phyloP scores from a whole-genome alignment of 352 stramenopile species.

The Globisporangium spiculum region DNA sequence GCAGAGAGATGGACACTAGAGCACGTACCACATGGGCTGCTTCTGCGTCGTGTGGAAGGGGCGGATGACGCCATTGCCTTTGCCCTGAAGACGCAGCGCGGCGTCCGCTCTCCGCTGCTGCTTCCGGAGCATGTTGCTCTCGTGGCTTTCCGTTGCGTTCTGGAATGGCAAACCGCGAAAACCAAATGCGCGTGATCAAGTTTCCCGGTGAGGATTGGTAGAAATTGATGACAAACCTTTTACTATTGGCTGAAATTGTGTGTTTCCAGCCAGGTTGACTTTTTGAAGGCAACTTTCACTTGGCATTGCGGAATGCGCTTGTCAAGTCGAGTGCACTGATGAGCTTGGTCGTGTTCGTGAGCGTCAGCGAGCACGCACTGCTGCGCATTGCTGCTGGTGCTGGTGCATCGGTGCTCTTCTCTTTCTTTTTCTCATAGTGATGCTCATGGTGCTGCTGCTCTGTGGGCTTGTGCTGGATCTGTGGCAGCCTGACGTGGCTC shows the following conservation, averaged over 20 bases:
- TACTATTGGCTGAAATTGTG: neutral
- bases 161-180: conserved; percentile 1
- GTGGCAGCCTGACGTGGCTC: neutral
- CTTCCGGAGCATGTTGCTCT: neutral
- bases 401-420: conserved; percentile 3
- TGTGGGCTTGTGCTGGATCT: neutral
- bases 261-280: neutral
- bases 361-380: conserved; percentile 24
- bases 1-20: neutral
- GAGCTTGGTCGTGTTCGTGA: conserved; percentile 40
- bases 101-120: neutral
- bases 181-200: neutral
- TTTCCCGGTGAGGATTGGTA: neutral
- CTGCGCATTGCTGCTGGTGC: neutral
- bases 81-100: neutral
- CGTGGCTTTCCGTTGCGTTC: neutral
- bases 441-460: conserved; percentile 1
- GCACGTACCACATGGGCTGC: conserved; percentile 44
- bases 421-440: neutral
- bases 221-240: neutral
- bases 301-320: neutral
- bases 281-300: neutral
- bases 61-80: conserved; percentile 11
- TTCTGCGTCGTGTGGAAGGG: conserved; percentile 53
- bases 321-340: conserved; percentile 41